Percentiles rank a stretch among this genome's conserved stretches.
phyloP scores from a whole-genome alignment of 192 early-diverging fungal species.

The Funneliformis mosseae region DNA sequence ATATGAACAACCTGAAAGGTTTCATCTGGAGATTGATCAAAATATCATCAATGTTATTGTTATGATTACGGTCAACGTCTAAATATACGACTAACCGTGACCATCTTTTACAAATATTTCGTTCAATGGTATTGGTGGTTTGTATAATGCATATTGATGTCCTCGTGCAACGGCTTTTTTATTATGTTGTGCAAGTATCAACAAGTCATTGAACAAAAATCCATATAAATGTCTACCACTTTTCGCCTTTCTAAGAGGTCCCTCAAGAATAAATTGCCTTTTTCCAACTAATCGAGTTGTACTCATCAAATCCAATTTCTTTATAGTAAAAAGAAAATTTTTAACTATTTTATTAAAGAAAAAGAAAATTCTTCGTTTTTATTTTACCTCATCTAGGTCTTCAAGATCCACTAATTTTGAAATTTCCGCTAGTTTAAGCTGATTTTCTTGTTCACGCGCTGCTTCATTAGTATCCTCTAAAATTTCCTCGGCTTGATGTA shows the following conservation, averaged over 20 bases:
- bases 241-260: constrained; percentile 71
- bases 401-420: constrained; percentile 61
- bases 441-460: constrained; percentile 62
- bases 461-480: constrained; percentile 86
- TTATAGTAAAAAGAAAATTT: constrained; percentile 13
- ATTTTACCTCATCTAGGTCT: constrained; percentile 46
- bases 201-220: constrained; percentile 74
- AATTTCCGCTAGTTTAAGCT: constrained; percentile 61
- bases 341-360: neutral
- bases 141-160: constrained; percentile 26
- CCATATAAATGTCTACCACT: constrained; percentile 75
- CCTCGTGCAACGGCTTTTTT: constrained; percentile 1
- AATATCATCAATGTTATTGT: neutral
- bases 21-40: constrained; percentile 15
- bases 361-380: neutral
- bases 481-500: constrained; percentile 66
- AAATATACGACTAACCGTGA: neutral
- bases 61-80: neutral
- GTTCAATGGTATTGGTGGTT: constrained; percentile 26
- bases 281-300: constrained; percentile 59
- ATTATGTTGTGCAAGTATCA: constrained; percentile 49
- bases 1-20: constrained; percentile 24
- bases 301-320: constrained; percentile 60
- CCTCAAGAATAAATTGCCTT: constrained; percentile 71
- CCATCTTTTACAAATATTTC: constrained; percentile 27